Evolutionary conservation across 305 asterid genomes (phyloP), one percentile per base, ranked within the genome.

Genomic region (Fraxinus xanthoxyloides): DNA sequence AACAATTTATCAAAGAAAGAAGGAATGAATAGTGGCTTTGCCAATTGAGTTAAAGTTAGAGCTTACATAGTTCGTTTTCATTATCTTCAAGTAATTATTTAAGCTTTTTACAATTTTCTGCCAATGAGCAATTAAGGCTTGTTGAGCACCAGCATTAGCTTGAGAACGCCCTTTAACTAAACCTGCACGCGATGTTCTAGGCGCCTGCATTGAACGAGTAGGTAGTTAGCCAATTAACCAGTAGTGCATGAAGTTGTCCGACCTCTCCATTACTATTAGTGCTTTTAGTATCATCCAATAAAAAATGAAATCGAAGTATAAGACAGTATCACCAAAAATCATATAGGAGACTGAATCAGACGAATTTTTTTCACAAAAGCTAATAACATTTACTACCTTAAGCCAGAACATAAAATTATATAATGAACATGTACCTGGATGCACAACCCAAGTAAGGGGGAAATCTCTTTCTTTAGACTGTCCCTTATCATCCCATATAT

Each of bases 111-210:
- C 99, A 79, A 97, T 97, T 88, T 97, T 92, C 89, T 97, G 98
- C 99, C 99, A 97, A 81, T 97, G 99, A 77, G 95, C 98, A 86
- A 97, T 93, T 85, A 95, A 88, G 77, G 97, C 98, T 92, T 93
- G 97, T 86, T 95, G 98, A 78, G 98, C 98, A 85, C 87, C 99
- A 80, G 98, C 94, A 87, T 95, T 97, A 80, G 97, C 97, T 82
- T 92, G 98, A 78, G 97, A 85, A 19, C 98, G 97, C 69, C 94
- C 97, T 89, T 97, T 97, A 13, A 93, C 93, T 84, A 97, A 90
- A 89, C 98, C 92, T 78, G 96, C 82, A 83, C 99, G 98, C 72
- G 98, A 95, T 72, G 97, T 93, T 89, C 98, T 89, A 73, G 99
- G 99, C 21, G 93, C 99, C 99, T 97, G 92, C 87, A 86, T 81